Conservation (phyloP, 495 filamentous ascomycete species). For the Haplographium delicatum region DNA sequence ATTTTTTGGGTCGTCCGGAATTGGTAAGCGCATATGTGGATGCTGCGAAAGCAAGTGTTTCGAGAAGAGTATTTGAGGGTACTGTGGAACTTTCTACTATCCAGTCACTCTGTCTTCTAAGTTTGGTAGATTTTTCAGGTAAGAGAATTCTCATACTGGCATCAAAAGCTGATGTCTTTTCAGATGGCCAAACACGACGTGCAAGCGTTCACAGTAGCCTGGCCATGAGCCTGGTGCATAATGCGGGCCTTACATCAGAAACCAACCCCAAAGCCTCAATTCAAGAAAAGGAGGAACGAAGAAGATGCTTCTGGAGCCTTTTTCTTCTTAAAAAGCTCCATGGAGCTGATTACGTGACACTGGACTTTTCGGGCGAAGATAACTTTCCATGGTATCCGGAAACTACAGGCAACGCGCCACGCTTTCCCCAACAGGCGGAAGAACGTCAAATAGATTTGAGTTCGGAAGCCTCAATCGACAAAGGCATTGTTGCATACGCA, state of each 20-base stretch:
- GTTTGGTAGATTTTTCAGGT: slow-evolving; percentile 44
- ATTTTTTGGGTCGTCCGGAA: slow-evolving; percentile 17
- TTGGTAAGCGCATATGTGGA: slow-evolving; percentile 36
- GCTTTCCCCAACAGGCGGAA: background rate
- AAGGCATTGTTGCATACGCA: slow-evolving; percentile 43
- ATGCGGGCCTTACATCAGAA: slow-evolving; percentile 37
- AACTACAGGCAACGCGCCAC: slow-evolving; percentile 26
- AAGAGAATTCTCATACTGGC: slow-evolving; percentile 3
- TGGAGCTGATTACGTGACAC: slow-evolving; percentile 37
- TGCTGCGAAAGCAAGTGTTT: slow-evolving; percentile 37
- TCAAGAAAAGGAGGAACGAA: slow-evolving; percentile 35
- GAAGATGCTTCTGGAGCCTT: slow-evolving; percentile 46
- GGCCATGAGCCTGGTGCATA: slow-evolving; percentile 42
- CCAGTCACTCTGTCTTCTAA: slow-evolving; percentile 41
- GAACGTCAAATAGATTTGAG: background rate
- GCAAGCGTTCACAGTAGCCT: slow-evolving; percentile 44
- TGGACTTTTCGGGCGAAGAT: slow-evolving; percentile 33
- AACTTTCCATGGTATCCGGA: slow-evolving; percentile 31
- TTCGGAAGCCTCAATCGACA: slow-evolving; percentile 21
- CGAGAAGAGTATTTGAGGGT: slow-evolving; percentile 39
- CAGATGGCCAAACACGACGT: slow-evolving; percentile 44
- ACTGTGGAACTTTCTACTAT: slow-evolving; percentile 43
- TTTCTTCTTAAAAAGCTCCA: slow-evolving; percentile 43
- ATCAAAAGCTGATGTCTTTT: background rate
- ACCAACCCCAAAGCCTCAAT: slow-evolving; percentile 20